phyloP scores from a whole-genome alignment of 371 early-diverging fungal species.

The Syncephalastrum racemosum region DNA sequence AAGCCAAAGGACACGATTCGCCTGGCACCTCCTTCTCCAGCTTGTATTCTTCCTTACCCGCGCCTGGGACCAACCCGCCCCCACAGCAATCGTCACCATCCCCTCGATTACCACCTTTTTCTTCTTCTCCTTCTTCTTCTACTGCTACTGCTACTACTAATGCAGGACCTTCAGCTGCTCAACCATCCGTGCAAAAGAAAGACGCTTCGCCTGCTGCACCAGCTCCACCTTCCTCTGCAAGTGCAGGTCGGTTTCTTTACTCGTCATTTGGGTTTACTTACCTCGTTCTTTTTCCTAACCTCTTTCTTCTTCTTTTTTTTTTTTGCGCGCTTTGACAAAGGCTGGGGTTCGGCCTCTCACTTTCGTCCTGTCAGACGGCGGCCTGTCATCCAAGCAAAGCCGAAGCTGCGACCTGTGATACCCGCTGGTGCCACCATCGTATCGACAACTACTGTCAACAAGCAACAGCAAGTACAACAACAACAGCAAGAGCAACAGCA shows the following conservation, averaged over 20 bases:
- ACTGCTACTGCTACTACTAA: neutral
- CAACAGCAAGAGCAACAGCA: neutral
- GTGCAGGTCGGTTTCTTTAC: conserved; percentile 15
- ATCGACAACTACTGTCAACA: conserved; percentile 34
- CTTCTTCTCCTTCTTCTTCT: neutral
- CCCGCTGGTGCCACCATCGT: conserved; percentile 45
- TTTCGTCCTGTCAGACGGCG: conserved; percentile 50
- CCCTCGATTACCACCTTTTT: conserved; percentile 1
- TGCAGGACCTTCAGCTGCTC: conserved; percentile 7
- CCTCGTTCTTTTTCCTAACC: neutral
- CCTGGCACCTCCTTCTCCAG: conserved; percentile 11
- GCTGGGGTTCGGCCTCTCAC: conserved; percentile 44
- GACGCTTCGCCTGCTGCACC: neutral
- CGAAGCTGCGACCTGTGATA: conserved; percentile 44
- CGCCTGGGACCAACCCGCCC: conserved; percentile 10
- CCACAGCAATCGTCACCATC: neutral
- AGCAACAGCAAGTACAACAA: conserved; percentile 15
- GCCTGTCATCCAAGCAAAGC: conserved; percentile 49
- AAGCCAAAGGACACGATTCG: neutral
- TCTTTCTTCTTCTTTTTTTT: neutral
- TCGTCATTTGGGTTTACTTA: neutral
- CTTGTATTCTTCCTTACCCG: conserved; percentile 20
- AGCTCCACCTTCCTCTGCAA: conserved; percentile 9
- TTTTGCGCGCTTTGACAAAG: conserved; percentile 13
- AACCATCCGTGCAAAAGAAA: neutral